Evolutionary conservation across 1,139 yeast genomes (phyloP), one percentile per base, ranked within the genome.

Genomic region (Spathaspora jeffriesii): DNA sequence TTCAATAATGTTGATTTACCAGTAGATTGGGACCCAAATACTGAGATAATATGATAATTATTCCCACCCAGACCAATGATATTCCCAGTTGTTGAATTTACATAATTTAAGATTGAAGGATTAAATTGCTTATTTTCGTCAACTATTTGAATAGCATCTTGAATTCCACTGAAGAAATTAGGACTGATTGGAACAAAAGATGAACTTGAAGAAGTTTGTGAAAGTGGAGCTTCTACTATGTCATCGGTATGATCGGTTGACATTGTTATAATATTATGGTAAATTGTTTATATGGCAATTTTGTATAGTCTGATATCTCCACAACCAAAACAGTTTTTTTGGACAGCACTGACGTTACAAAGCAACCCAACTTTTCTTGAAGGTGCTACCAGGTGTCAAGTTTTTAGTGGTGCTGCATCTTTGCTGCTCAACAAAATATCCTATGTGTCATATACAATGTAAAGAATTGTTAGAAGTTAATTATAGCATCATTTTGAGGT

Each of bases 11-110:
- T 93, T 2, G 97, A 89, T 65, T 93, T 93, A 47, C 99, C 99
- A 3, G 98, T 92, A 3, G 96, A 88, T 64, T 93, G 99, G 1
- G 97, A 89, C 9, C 99, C 99, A 73, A 93, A 93, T 43, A 93
- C 99, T 0, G 98, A 87, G 2, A 93, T 89, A 22, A 93, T 84
- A 64, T 93, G 97, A 70, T 92, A 92, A 58, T 85, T 77, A 51
- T 88, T 71, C 0, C 93, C n/a, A n/a, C n/a, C 96, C 22, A 78
- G 76, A 9, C 60, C 54, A 9, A 62, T 53, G 15, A 9, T 10
- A 34, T 34, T 17, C 4, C 59, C 68, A 14, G 61, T 61, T 43
- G 70, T 66, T 54, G 65, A 71, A 73, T 50, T 62, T 56, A 75
- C 66, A 52, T 75, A 75, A 6, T 62, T 64, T 52, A 73, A 62